phyloP scores from a whole-genome alignment of 1,139 yeast genomes.

The Chernovozyma aurita region DNA sequence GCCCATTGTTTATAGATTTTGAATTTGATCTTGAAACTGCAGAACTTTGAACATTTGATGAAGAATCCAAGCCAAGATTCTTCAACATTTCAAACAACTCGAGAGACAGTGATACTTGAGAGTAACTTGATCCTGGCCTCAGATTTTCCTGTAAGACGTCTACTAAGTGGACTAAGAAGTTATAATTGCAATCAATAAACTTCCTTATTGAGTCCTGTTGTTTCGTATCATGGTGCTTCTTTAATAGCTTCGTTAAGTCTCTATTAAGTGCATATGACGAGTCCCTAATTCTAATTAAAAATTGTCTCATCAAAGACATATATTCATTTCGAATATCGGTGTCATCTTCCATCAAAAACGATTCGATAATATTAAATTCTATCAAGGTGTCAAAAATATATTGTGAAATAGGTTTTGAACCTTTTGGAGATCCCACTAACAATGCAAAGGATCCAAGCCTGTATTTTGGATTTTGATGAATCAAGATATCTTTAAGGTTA shows the following conservation, averaged over 20 bases:
- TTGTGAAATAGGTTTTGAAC: conserved; percentile 50
- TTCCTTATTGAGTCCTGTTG: conserved; percentile 13
- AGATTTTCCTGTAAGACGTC: conserved; percentile 38
- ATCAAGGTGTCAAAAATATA: conserved; percentile 40
- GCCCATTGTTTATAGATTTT: conserved; percentile 7
- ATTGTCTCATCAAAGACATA: conserved; percentile 53
- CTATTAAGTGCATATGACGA: conserved; percentile 55
- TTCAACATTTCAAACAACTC: conserved; percentile 46
- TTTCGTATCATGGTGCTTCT: conserved; percentile 32
- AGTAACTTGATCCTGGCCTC: conserved; percentile 68
- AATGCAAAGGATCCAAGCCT: conserved; percentile 60
- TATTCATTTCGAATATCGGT: conserved; percentile 66
- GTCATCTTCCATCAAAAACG: conserved; percentile 56
- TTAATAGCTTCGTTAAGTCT: conserved; percentile 36
- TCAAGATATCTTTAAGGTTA: conserved; percentile 24
- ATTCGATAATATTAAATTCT: conserved; percentile 32
- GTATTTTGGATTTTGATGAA: conserved; percentile 39
- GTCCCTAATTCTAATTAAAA: conserved; percentile 61
- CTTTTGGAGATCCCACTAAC: conserved; percentile 57
- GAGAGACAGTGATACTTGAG: conserved; percentile 50
- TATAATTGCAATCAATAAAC: conserved; percentile 22
- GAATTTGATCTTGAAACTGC: conserved; percentile 2
- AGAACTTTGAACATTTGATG: conserved; percentile 11
- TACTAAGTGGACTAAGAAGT: conserved; percentile 44
- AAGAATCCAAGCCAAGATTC: conserved; percentile 54